A percentile compares a stretch with the other conserved stretches of the same genome.
Conservation (phyloP, 1,284 basidiomycete genomes). For the Veloboletus limbatus region DNA sequence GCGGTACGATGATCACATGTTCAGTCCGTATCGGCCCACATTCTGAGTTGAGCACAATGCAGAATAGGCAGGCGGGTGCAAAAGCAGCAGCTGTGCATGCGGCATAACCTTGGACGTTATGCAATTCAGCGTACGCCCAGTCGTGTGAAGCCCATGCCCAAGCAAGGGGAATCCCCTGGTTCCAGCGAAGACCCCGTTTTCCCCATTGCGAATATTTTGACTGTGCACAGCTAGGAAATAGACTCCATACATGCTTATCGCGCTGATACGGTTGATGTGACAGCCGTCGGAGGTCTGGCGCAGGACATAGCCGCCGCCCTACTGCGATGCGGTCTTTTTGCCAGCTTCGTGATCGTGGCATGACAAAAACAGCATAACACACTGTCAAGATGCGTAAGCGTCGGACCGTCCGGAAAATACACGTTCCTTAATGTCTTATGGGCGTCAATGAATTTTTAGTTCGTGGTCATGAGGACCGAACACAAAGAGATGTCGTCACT, state of each 20-base stretch:
- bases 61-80: too few species aligned
- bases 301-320: too few species aligned
- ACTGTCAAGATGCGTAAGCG: too few species aligned
- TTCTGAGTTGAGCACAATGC: too few species aligned
- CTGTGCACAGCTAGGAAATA: background rate
- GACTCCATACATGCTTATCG: too few species aligned
- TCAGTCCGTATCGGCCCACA: too few species aligned
- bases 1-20: too few species aligned
- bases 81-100: too few species aligned
- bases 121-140: too few species aligned
- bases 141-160: background rate
- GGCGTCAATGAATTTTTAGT: background rate
- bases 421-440: background rate
- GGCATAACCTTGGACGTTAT: too few species aligned
- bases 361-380: conserved; percentile 6
- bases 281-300: too few species aligned
- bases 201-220: background rate
- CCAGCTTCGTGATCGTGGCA: background rate
- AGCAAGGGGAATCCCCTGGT: background rate
- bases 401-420: background rate
- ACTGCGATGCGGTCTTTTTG: background rate
- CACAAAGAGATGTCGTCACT: background rate
- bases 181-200: background rate
- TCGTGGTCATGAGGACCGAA: background rate
- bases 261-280: too few species aligned